A percentile compares a stretch with the other conserved stretches of the same genome.
phyloP scores from a whole-genome alignment of 768 basidiomycete genomes.

The Tricholoma terreum region DNA sequence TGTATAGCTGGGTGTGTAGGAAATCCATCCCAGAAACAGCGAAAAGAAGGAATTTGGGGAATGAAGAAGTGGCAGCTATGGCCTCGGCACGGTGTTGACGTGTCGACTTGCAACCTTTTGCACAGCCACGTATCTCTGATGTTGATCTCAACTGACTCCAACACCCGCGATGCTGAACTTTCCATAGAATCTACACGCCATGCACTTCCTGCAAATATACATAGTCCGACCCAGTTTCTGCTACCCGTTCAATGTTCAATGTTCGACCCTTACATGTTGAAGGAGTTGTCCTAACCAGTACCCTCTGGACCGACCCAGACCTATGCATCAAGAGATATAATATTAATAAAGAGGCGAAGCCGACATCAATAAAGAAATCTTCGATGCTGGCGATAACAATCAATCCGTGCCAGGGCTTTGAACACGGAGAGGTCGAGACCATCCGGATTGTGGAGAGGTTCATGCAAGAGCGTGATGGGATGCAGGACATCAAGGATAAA shows the following conservation, averaged over 20 bases:
- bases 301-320: too few relatives aligned
- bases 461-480: constrained; percentile 9
- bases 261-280: too few relatives aligned
- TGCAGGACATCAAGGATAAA: constrained; percentile 10
- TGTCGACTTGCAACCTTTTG: constrained; percentile 1
- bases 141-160: too few relatives aligned
- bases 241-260: too few relatives aligned
- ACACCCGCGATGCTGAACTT: too few relatives aligned
- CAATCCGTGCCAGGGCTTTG: constrained; percentile 27
- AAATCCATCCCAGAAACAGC: constrained; percentile 47
- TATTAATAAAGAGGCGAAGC: constrained; percentile 18
- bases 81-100: not conserved
- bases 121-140: constrained; percentile 12
- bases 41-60: too few relatives aligned
- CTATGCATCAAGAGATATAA: too few relatives aligned
- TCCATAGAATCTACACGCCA: too few relatives aligned
- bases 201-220: too few relatives aligned
- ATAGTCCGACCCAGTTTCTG: too few relatives aligned
- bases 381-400: constrained; percentile 13
- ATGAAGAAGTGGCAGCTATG: not conserved
- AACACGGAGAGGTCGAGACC: constrained; percentile 22
- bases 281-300: too few relatives aligned
- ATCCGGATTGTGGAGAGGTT: constrained; percentile 23
- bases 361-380: constrained; percentile 22
- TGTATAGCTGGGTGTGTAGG: constrained; percentile 53